Conservation (phyloP, 768 basidiomycete genomes). For the Cystofilobasidium bisporidii region DNA sequence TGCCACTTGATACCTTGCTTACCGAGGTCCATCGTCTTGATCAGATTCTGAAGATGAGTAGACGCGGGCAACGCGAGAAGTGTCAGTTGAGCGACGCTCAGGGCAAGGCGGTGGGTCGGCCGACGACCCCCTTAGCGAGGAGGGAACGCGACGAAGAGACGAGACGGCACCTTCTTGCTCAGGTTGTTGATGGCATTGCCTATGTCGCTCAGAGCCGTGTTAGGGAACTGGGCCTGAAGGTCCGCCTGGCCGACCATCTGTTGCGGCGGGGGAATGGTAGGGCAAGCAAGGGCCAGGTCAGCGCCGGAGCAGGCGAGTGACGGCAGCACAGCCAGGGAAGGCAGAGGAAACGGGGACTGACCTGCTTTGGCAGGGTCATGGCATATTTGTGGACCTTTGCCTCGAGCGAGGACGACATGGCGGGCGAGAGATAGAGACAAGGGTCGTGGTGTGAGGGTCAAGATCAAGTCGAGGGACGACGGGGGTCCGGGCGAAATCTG, state of each 20-base stretch:
- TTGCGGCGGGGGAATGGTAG: not conserved
- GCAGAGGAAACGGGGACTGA: constrained; percentile 1
- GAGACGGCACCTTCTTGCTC: constrained; percentile 21
- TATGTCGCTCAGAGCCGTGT: constrained; percentile 15
- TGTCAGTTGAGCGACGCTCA: not conserved
- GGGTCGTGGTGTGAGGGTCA: not conserved
- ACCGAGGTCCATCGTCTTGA: constrained; percentile 49
- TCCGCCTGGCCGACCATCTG: constrained; percentile 27
- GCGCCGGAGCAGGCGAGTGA: not conserved
- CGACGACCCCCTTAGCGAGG: no score
- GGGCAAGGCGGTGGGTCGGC: no score
- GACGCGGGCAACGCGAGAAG: no score
- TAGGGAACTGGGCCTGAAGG: constrained; percentile 20
- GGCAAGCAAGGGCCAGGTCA: no score
- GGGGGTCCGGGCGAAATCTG: not conserved
- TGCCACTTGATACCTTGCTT: constrained; percentile 55
- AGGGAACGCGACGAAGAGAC: not conserved
- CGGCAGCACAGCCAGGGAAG: not conserved
- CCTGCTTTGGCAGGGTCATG: constrained; percentile 23
- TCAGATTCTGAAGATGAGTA: constrained; percentile 34
- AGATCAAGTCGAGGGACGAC: not conserved
- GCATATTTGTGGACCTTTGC: constrained; percentile 25
- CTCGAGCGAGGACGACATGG: constrained; percentile 22
- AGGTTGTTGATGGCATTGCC: constrained; percentile 25
- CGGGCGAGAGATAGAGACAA: not conserved